Evolutionary conservation across 2,329 filamentous ascomycete genomes (phyloP).

Genomic region (Aspergillus oerlinghausenensis): DNA sequence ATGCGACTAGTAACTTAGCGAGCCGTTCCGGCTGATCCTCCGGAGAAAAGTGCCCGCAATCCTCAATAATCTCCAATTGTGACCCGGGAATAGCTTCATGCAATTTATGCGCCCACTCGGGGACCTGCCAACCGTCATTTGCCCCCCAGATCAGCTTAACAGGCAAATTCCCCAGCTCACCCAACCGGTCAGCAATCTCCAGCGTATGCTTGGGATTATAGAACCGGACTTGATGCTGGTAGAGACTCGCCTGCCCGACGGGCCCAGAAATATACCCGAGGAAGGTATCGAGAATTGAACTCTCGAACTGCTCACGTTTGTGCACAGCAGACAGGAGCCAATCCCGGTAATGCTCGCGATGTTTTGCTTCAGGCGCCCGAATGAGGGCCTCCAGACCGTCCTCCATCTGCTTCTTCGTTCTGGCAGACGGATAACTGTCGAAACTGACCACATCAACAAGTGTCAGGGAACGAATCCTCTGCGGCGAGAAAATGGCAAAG

Average conservation of each 20-base stretch:
- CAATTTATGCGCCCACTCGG: constrained; percentile 30
- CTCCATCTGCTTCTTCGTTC: constrained; percentile 29
- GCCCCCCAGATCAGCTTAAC: constrained; percentile 30
- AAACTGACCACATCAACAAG: constrained; percentile 31
- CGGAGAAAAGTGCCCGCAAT: constrained; percentile 27
- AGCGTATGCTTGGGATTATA: constrained; percentile 33
- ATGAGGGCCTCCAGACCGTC: constrained; percentile 25
- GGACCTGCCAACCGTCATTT: constrained; percentile 29
- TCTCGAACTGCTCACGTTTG: constrained; percentile 9
- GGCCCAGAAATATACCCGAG: constrained; percentile 30
- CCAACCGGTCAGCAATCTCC: constrained; percentile 22
- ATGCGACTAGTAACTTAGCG: not conserved
- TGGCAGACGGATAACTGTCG: constrained; percentile 32
- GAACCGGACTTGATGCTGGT: constrained; percentile 31
- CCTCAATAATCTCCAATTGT: constrained; percentile 21
- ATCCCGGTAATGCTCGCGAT: constrained; percentile 22
- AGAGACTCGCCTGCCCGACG: constrained; percentile 29
- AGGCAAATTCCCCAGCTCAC: constrained; percentile 20
- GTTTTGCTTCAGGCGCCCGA: constrained; percentile 14
- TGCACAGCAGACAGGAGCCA: constrained; percentile 11
- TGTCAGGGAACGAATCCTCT: constrained; percentile 22
- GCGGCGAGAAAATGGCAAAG: constrained; percentile 18
- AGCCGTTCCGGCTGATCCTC: constrained; percentile 26
- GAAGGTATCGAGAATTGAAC: constrained; percentile 21
- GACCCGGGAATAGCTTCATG: constrained; percentile 27